Evolutionary conservation across 306 rosid species (phyloP), one percentile per base, ranked within the genome.

Genomic region (Nissolia schottii): DNA sequence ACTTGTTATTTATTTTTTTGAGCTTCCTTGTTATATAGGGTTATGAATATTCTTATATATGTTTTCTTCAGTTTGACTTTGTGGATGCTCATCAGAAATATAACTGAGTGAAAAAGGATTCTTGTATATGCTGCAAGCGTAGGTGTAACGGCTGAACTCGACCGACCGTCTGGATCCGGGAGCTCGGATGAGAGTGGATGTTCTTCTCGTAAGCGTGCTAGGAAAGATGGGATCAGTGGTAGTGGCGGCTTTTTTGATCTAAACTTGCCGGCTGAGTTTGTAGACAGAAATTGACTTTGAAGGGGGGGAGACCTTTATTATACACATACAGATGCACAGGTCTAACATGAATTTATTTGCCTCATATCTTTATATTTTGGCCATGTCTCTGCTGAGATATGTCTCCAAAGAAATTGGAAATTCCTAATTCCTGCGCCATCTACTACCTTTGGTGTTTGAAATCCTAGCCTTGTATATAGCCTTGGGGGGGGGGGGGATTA

Each of bases 201-300:
- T 49, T 58, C 86, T 43, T 85, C 96, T 45, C 86, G 81, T 10
- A 95, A 95, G 82, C 99, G 97, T 45, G 82, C 99, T 74, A 83
- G 87, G 82, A 87, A 80, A 74, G 95, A 85, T 3, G 85, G 77
- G 55, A 67, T 77, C 61, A 85, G 86, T 40, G 89, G 83, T 73
- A 31, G n/a, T 23, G 88, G 79, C 49, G 90, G 82, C 65, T 81
- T 86, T 82, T 91, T 95, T 85, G 97, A 95, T 79, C 85, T 95
- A 43, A 95, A 95, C 89, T 86, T 95, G 84, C 99, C 99, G 20
- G 96, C 96, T 23, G 97, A 86, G 80, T 68, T 83, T 67, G 77
- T 88, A 56, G 96, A 93, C 86, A 88, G 91, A 78, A 90, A 79
- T 75, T 90, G 84, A 89, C 83, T 82, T 63, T 75, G 82, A 71